These are phyloP conservation scores for Xylaria sp. DNA, from an alignment of 2,329 filamentous ascomycete genomes.

Conservation along the genomic window DNA sequence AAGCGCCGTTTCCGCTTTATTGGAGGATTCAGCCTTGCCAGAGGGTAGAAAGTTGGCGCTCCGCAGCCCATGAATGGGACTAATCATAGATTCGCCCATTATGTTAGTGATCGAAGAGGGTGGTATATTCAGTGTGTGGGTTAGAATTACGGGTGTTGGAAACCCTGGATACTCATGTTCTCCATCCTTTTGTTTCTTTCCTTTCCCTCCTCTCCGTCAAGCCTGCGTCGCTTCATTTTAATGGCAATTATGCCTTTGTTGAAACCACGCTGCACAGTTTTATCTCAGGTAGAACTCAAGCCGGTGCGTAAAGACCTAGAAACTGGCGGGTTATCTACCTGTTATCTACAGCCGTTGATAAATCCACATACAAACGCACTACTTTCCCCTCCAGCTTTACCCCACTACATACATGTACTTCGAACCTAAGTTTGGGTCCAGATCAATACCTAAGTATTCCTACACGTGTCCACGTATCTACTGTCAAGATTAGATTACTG, in stretches of 20 bases:
- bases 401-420: neutral
- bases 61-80: constrained; percentile 20
- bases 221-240: neutral
- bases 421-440: neutral
- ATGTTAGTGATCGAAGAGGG: constrained; percentile 39
- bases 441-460: neutral
- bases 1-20: constrained; percentile 9
- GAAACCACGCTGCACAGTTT: neutral
- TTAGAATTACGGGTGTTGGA: constrained; percentile 8
- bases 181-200: constrained; percentile 18
- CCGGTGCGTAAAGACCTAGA: neutral
- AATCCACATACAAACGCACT: neutral
- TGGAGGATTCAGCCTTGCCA: constrained; percentile 41
- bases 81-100: constrained; percentile 31
- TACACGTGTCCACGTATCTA: neutral
- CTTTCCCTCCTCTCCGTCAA: constrained; percentile 16
- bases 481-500: neutral
- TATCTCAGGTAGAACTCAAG: neutral
- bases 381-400: neutral
- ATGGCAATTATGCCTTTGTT: neutral
- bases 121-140: constrained; percentile 29
- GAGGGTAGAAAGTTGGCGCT: constrained; percentile 30
- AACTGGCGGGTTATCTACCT: neutral
- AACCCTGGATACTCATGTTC: neutral
- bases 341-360: neutral